These are phyloP conservation scores for Proliferodiscus dingleyae DNA, from an alignment of 2,329 filamentous ascomycete species.

Conservation along the genomic window DNA sequence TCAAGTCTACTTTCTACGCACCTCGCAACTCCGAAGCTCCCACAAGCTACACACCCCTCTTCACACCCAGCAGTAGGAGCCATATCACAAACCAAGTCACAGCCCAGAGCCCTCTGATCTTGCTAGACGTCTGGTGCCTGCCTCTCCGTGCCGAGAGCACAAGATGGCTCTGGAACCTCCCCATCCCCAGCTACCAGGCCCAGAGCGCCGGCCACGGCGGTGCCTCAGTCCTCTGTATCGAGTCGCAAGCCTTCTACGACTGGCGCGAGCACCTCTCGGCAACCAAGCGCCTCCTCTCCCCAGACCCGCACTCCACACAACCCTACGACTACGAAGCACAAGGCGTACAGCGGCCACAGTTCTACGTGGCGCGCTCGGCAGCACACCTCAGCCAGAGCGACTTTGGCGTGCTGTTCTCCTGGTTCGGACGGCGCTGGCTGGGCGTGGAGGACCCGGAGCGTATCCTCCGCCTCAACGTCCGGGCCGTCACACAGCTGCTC, in stretches of 20 bases:
- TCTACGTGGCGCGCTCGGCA: constrained; percentile 70
- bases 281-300: constrained; percentile 62
- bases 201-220: constrained; percentile 41
- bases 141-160: constrained; percentile 62
- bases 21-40: constrained; percentile 38
- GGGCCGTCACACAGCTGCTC: constrained; percentile 54
- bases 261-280: constrained; percentile 69
- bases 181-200: constrained; percentile 62
- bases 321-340: constrained; percentile 11
- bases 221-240: constrained; percentile 60
- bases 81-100: constrained; percentile 63
- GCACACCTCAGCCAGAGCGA: constrained; percentile 81
- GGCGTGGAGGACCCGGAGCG: constrained; percentile 53
- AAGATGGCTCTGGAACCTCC: constrained; percentile 62
- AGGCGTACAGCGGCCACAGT: constrained; percentile 45
- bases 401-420: constrained; percentile 78
- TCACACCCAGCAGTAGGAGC: constrained; percentile 50
- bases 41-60: constrained; percentile 52
- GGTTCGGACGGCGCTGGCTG: constrained; percentile 56
- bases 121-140: constrained; percentile 79
- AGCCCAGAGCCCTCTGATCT: constrained; percentile 56
- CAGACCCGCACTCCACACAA: constrained; percentile 42
- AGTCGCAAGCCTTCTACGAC: constrained; percentile 73
- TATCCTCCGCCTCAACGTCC: constrained; percentile 53
- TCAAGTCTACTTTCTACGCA: constrained; percentile 74